Percentiles rank a stretch among this genome's conserved stretches.
Evolutionary conservation across 2,329 filamentous ascomycete species (phyloP).

Genomic region (Diplocarpon rosae): DNA sequence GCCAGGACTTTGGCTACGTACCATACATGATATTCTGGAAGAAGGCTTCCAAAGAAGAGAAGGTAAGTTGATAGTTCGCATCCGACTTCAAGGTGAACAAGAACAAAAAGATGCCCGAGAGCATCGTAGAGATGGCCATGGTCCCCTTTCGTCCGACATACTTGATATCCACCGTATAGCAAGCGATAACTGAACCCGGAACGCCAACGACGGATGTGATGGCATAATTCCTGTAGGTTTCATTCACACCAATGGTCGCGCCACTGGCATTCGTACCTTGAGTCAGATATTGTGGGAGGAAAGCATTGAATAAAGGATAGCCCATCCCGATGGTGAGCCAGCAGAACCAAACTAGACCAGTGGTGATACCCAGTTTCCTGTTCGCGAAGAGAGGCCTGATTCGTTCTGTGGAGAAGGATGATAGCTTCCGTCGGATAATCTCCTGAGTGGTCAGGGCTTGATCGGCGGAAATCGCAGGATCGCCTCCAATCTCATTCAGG

Average conservation of each 20-base stretch:
- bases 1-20: background rate
- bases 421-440: constrained; percentile 35
- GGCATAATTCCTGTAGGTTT: constrained; percentile 69
- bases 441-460: constrained; percentile 10
- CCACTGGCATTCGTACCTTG: constrained; percentile 34
- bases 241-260: constrained; percentile 30
- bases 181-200: constrained; percentile 65
- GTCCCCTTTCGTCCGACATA: constrained; percentile 62
- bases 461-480: constrained; percentile 15
- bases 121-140: constrained; percentile 54
- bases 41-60: constrained; percentile 59
- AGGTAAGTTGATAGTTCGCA: constrained; percentile 47
- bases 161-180: constrained; percentile 56
- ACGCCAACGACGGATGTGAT: constrained; percentile 70
- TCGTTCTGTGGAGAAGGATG: constrained; percentile 55
- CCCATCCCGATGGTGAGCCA: constrained; percentile 79
- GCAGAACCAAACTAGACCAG: constrained; percentile 58
- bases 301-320: constrained; percentile 81
- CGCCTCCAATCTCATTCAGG: constrained; percentile 42
- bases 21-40: constrained; percentile 65
- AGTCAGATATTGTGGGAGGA: constrained; percentile 76
- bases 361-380: constrained; percentile 41
- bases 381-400: constrained; percentile 54
- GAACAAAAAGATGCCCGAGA: constrained; percentile 61
- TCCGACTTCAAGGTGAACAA: constrained; percentile 50